Percentiles rank a stretch among this genome's conserved stretches.
These are phyloP conservation scores for Leccinum broughii DNA, from an alignment of 768 basidiomycete species.

Conservation along the genomic window DNA sequence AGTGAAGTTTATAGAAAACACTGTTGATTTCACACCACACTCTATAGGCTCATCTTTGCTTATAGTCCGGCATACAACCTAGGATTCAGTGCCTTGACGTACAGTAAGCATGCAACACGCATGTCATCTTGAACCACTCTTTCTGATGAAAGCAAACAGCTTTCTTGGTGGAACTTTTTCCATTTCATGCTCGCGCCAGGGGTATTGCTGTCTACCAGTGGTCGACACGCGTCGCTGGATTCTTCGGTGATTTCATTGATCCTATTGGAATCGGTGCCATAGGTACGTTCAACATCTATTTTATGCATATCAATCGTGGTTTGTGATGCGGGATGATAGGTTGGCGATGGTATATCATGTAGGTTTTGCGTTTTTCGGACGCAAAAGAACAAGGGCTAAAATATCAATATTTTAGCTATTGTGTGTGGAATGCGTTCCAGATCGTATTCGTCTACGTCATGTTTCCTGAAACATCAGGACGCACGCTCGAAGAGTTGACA, in stretches of 20 bases:
- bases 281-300: not conserved
- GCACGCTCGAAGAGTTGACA: conserved; percentile 20
- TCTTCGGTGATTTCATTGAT: conserved; percentile 6
- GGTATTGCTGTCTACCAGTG: conserved; percentile 62
- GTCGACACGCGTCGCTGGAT: conserved; percentile 43
- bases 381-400: not conserved
- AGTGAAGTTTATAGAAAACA: not conserved
- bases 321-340: conserved; percentile 3
- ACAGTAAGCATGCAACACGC: not conserved
- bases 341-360: conserved; percentile 16
- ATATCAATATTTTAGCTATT: conserved; percentile 8
- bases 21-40: not conserved
- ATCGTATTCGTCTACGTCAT: conserved; percentile 17
- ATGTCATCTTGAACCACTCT: too few relatives aligned
- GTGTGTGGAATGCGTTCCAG: conserved; percentile 18
- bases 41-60: conserved; percentile 13
- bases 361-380: not conserved
- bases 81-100: conserved; percentile 7
- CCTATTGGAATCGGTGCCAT: conserved; percentile 10
- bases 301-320: not conserved
- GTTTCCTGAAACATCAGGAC: conserved; percentile 23
- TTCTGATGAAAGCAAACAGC: conserved; percentile 33
- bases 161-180: conserved; percentile 65
- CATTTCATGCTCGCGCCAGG: conserved; percentile 58
- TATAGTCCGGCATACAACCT: not conserved